phyloP scores from a whole-genome alignment of 768 basidiomycete species.

The Sistotremastrum suecicum region DNA sequence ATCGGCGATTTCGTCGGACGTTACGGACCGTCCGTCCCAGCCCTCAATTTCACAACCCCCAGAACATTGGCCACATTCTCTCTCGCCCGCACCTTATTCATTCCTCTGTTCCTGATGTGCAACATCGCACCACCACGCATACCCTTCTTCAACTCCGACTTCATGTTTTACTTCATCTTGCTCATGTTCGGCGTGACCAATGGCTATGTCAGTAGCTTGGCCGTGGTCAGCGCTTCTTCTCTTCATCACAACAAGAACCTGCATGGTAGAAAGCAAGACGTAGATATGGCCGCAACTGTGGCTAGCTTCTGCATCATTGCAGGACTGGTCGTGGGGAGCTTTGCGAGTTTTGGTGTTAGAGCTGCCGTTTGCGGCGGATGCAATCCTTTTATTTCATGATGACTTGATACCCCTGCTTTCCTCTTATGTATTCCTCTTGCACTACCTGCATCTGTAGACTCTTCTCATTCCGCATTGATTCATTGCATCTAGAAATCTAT shows the following conservation, averaged over 20 bases:
- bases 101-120: constrained; percentile 81
- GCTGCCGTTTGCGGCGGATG: constrained; percentile 46
- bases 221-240: constrained; percentile 75
- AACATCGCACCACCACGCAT: constrained; percentile 43
- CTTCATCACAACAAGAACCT: constrained; percentile 65
- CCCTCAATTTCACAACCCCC: constrained; percentile 54
- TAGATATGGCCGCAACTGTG: constrained; percentile 75
- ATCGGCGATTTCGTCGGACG: constrained; percentile 59
- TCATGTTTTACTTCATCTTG: constrained; percentile 60
- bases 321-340: constrained; percentile 62
- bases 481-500: too few relatives aligned
- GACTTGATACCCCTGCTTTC: too few relatives aligned
- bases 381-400: constrained; percentile 42
- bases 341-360: constrained; percentile 70
- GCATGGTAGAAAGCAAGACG: constrained; percentile 55
- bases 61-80: constrained; percentile 48
- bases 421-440: too few relatives aligned
- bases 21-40: constrained; percentile 50
- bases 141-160: constrained; percentile 62
- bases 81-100: constrained; percentile 60
- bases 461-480: too few relatives aligned
- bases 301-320: constrained; percentile 66
- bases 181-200: constrained; percentile 65
- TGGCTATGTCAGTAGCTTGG: constrained; percentile 64
- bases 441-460: too few relatives aligned